Base-by-base conservation (phyloP, 116 monocot species). In the Papilionanthe hybrid region DNA sequence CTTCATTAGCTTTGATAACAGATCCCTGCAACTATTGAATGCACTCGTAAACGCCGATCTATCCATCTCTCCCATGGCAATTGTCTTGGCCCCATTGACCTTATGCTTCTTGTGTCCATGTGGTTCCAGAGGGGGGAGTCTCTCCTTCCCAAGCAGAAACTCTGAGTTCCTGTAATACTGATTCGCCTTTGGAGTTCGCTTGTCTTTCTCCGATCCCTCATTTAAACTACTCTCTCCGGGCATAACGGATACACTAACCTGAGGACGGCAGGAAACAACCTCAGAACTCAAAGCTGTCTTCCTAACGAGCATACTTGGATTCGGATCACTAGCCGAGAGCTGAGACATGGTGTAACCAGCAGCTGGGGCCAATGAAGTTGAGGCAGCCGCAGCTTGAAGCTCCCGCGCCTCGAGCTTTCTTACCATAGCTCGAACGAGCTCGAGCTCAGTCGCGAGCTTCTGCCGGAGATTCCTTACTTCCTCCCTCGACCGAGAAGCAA, bases 1-100 rank as follows among this genome's bases (percentile, higher is more conserved):
- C 72, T 78, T 83, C 83, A 83, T 83, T 18, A 83, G 72, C 78
- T 83, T 83, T 7, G 78, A 41, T 8, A 83, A 58, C 44, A 83
- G 30, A 11, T 37, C 49, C 28, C 69, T 73, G 41, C 83, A 83
- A 53, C 78, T 60, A 69, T 83, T 83, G 43, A 83, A 83, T 3
- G 83, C 78, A 27, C 78, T 69, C 12, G 43, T 18, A 73, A 65
- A 76, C 8, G 79, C 28, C 29, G 28, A 56, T 12, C 42, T 67
- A 43, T 84, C 84, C 9, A 69, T 25, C 77, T 77, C 42, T 30
- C n/a, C 63, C 45, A 42, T 63, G 20, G 11, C 18, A 43, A 43
- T 44, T 20, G 42, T 1, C 28, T 81, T 81, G 30, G 22, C 77
- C 41, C 81, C 81, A 27, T 66, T 75, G 15, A 32, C 22, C 69